Evolutionary conservation across 441 rosid species (phyloP), one percentile per base, ranked within the genome.

Genomic region (Oxalis stricta): DNA sequence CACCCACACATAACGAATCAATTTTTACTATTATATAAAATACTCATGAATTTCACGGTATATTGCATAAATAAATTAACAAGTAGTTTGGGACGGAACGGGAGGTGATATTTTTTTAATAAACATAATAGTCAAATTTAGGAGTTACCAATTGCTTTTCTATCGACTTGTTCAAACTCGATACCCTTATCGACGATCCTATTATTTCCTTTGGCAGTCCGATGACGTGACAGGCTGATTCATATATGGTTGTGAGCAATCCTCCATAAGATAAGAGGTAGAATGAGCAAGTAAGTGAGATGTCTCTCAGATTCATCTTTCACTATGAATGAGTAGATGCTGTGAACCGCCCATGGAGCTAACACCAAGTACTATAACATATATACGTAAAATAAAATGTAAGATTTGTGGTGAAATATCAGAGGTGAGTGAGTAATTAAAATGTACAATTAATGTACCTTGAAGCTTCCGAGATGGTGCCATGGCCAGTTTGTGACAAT

Each of bases 141-240:
- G 23, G 2, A 45, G 68, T 21, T 18, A 77, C 97, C 95, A 80
- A 13, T 71, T 61, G 19, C 72, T 70, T 63, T 87, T 35, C 95
- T 41, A 55, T 87, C 93, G 8, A 87, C 79, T 60, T 84, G 95
- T 0, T 79, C 86, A 36, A 87, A 87, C 38, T 87, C 93, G 17
- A 87, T 75, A 40, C 67, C 72, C 60, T 62, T 84, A 59, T 84
- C 84, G 5, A 87, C 50, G 30, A 87, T 80, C 61, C 85, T 51
- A 20, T 58, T 76, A 21, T 50, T 62, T 24, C 97, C 94, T 44
- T 71, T 75, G 8, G 89, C 95, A 1, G 84, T 82, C 10, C 56
- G 59, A 31, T 82, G 70, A 10, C 97, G 83, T 4, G 93, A 73
- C 0, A 78, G 35, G 44, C 84, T 71, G 23, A 88, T 79, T 95